Evolutionary conservation across 441 rosid genomes (phyloP).

Genomic region (Hura crepitans): DNA sequence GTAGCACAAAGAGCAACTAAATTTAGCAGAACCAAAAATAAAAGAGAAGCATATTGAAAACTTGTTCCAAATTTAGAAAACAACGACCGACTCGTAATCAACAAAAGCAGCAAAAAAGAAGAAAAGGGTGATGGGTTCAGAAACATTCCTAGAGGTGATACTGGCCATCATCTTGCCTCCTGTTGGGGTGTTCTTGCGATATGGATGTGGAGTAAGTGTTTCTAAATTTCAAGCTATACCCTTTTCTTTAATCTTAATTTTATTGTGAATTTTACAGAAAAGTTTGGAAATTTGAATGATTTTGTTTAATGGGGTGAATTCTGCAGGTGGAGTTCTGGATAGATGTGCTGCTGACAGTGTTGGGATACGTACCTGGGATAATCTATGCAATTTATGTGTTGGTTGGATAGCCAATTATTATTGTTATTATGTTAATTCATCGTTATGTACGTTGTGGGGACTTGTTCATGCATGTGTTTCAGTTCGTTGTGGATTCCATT

Average conservation of each 20-base stretch:
- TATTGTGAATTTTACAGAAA: neutral
- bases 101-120: neutral
- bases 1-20: neutral
- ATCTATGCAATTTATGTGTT: constrained; percentile 80
- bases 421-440: neutral
- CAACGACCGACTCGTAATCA: neutral
- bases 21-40: neutral
- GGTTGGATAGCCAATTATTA: constrained; percentile 40
- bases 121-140: constrained; percentile 48
- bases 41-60: neutral
- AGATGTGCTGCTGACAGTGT: constrained; percentile 60
- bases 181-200: constrained; percentile 65
- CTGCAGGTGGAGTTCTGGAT: constrained; percentile 93
- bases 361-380: constrained; percentile 89
- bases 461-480: neutral
- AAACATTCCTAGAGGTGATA: constrained; percentile 56
- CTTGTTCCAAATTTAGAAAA: constrained; percentile 16
- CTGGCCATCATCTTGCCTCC: constrained; percentile 63
- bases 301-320: neutral
- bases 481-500: neutral
- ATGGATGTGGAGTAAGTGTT: constrained; percentile 51
- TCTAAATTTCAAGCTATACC: neutral
- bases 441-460: neutral
- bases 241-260: neutral
- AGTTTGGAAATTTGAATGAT: neutral